These are phyloP conservation scores for Sarocladiaceae sp. DNA, from an alignment of 2,329 filamentous ascomycete genomes.

Conservation along the genomic window DNA sequence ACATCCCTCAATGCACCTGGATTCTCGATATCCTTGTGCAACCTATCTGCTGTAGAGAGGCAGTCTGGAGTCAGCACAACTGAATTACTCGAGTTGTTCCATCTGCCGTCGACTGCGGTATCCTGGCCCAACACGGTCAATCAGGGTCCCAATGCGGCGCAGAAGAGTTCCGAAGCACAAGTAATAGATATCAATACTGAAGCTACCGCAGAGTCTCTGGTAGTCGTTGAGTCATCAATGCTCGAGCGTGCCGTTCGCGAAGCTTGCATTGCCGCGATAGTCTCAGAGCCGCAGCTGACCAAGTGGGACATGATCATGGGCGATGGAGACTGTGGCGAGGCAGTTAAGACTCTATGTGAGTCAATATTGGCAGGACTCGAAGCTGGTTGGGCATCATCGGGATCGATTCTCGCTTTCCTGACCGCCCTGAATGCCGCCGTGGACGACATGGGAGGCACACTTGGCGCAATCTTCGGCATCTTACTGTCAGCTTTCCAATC, in stretches of 20 bases:
- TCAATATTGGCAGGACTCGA: constrained; percentile 24
- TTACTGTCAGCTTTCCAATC: constrained; percentile 41
- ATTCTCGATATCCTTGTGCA: constrained; percentile 51
- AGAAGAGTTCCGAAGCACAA: no score
- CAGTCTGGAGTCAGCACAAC: constrained; percentile 17
- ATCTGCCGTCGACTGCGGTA: constrained; percentile 45
- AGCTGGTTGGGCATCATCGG: constrained; percentile 21
- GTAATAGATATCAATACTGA: background rate
- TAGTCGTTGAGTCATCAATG: constrained; percentile 21
- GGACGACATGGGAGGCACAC: constrained; percentile 32
- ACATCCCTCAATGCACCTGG: constrained; percentile 52
- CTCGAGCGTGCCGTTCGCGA: constrained; percentile 21
- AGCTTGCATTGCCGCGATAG: constrained; percentile 29
- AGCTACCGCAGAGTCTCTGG: background rate
- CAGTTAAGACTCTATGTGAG: constrained; percentile 22
- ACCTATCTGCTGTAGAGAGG: constrained; percentile 34
- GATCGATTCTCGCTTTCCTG: constrained; percentile 26
- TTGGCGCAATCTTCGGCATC: constrained; percentile 28
- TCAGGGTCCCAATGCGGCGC: background rate
- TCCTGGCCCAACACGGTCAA: constrained; percentile 39
- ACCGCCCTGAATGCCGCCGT: constrained; percentile 43
- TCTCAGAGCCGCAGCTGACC: constrained; percentile 26
- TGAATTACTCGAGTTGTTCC: constrained; percentile 43
- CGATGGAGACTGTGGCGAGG: constrained; percentile 38
- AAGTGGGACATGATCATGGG: constrained; percentile 59